Evolutionary conservation across 2,329 filamentous ascomycete species (phyloP).

Genomic region (Neonectria hederae): DNA sequence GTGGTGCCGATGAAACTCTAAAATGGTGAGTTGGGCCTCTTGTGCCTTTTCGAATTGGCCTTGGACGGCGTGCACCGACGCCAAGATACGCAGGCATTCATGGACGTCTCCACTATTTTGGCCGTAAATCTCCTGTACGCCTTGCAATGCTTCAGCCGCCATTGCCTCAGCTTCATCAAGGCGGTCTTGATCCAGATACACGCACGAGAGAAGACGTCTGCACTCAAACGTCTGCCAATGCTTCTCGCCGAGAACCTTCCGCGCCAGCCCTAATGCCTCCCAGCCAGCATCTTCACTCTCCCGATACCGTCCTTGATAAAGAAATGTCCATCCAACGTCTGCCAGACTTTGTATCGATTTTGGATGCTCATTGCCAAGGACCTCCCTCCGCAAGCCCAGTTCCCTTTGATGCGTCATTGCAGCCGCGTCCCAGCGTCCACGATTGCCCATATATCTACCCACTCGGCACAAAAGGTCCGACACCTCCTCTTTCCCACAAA

Average conservation of each 20-base stretch:
- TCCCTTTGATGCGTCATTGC: not conserved
- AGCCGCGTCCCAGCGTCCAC: slow-evolving; percentile 30
- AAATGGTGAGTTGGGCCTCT: not conserved
- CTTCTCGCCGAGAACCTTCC: not conserved
- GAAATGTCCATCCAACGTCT: not conserved
- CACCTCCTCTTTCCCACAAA: slow-evolving; percentile 25
- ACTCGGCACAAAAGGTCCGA: slow-evolving; percentile 27
- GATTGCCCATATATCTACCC: slow-evolving; percentile 33
- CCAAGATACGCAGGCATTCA: not conserved
- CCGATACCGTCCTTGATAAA: not conserved
- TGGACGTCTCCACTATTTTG: no score
- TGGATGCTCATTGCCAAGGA: slow-evolving; percentile 16
- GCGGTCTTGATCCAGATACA: not conserved
- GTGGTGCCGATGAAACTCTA: not conserved
- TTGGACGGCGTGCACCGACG: not conserved
- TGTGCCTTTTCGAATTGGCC: not conserved
- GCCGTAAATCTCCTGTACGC: not conserved
- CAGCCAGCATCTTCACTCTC: not conserved
- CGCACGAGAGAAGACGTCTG: not conserved
- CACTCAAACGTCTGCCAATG: not conserved
- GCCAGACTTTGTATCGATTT: slow-evolving; percentile 2
- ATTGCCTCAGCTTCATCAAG: not conserved
- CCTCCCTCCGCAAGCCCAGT: not conserved
- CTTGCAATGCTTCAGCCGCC: not conserved
- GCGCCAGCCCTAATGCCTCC: not conserved